phyloP scores from a whole-genome alignment of 192 early-diverging fungal genomes.

The Umbelopsis ramanniana region DNA sequence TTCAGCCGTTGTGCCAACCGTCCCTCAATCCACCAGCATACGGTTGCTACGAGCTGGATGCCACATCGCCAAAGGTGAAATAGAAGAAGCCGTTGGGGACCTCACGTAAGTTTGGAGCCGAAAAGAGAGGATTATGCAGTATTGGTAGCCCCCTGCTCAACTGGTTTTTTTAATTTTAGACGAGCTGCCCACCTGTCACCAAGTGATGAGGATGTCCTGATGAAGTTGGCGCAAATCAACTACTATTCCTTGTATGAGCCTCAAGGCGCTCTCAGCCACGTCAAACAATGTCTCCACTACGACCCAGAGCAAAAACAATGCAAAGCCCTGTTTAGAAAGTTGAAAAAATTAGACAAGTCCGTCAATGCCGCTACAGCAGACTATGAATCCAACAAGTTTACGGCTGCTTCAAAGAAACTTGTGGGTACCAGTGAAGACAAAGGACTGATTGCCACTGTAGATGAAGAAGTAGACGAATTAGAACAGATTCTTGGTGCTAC shows the following conservation, averaged over 20 bases:
- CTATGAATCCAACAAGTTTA: conserved; percentile 61
- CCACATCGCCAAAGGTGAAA: conserved; percentile 70
- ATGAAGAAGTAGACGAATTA: conserved; percentile 34
- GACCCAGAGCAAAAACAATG: conserved; percentile 94
- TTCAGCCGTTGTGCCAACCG: conserved; percentile 55
- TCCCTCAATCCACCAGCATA: conserved; percentile 59
- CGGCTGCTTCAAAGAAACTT: conserved; percentile 58
- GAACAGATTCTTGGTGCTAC: conserved; percentile 28
- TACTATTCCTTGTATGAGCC: conserved; percentile 72
- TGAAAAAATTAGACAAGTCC: conserved; percentile 79
- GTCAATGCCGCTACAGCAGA: conserved; percentile 63
- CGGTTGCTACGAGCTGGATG: conserved; percentile 74
- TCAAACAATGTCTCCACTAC: conserved; percentile 86
- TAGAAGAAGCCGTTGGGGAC: conserved; percentile 88
- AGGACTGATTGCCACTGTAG: conserved; percentile 34
- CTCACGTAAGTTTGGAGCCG: conserved; percentile 62
- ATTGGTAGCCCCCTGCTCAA: no score
- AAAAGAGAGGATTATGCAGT: no score
- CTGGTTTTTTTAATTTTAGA: conserved; percentile 38
- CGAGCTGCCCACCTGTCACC: conserved; percentile 78
- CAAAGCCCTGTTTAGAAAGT: conserved; percentile 70
- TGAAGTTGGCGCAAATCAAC: conserved; percentile 74
- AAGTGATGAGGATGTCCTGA: conserved; percentile 61
- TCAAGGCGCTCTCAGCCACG: conserved; percentile 63
- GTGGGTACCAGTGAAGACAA: conserved; percentile 43